A percentile compares a stretch with the other conserved stretches of the same genome.
Conservation (phyloP, 1,139 yeast species). For the Casaregolazyma suthepensis region DNA sequence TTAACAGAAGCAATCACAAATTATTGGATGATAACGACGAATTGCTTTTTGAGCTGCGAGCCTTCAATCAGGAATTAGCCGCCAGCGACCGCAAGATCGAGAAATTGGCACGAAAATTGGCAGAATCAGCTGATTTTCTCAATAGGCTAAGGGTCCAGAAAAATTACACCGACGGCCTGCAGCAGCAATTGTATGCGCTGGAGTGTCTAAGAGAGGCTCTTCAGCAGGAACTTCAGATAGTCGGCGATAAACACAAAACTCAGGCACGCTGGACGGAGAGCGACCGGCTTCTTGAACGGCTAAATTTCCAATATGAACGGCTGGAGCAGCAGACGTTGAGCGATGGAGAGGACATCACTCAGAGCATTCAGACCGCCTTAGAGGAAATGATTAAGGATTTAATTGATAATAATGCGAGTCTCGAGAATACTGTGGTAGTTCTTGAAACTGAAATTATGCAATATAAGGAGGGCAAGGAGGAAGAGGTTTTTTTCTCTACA, state of each 20-base stretch:
- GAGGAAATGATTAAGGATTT: constrained; percentile 11
- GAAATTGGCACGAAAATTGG: constrained; percentile 14
- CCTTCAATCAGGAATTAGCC: constrained; percentile 16
- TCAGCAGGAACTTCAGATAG: constrained; percentile 17
- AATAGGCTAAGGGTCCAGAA: constrained; percentile 16
- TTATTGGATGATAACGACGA: constrained; percentile 18
- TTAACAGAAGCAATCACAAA: constrained; percentile 14
- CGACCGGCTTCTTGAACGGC: constrained; percentile 21
- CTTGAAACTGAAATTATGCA: constrained; percentile 12
- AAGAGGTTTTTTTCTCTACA: constrained; percentile 15
- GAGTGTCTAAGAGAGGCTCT: constrained; percentile 21
- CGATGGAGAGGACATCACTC: background rate
- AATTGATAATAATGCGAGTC: constrained; percentile 11
- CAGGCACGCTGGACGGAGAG: constrained; percentile 21
- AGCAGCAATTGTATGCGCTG: constrained; percentile 19
- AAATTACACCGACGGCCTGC: constrained; percentile 17
- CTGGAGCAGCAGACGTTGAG: constrained; percentile 14
- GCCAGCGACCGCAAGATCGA: constrained; percentile 17
- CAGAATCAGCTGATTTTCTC: constrained; percentile 15
- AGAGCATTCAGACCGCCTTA: constrained; percentile 1
- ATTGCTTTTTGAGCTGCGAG: constrained; percentile 18
- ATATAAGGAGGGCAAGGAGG: constrained; percentile 1
- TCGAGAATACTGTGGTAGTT: constrained; percentile 10
- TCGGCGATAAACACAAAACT: constrained; percentile 18
- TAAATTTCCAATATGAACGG: constrained; percentile 20